Percentiles rank a stretch among this genome's conserved stretches.
Conservation (phyloP, 2,329 filamentous ascomycete species). For the Penicillium corylophilum region DNA sequence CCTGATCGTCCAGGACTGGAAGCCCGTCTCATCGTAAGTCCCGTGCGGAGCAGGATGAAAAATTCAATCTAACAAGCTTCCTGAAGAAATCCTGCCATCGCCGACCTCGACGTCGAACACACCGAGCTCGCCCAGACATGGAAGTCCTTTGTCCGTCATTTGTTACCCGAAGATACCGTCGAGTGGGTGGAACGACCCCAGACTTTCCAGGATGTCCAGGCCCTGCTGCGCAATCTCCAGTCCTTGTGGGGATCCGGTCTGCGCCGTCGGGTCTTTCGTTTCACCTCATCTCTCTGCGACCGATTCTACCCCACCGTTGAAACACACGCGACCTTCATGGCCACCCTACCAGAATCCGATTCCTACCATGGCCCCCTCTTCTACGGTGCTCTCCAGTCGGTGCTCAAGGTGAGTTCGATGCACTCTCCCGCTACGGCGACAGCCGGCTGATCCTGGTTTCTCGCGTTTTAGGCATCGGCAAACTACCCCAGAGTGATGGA, state of each 20-base stretch:
- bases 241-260: constrained; percentile 29
- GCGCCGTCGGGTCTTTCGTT: constrained; percentile 26
- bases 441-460: neutral
- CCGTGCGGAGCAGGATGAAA: neutral
- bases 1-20: constrained; percentile 16
- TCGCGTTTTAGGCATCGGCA: constrained; percentile 30
- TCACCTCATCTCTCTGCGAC: constrained; percentile 28
- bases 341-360: constrained; percentile 27
- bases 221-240: constrained; percentile 29
- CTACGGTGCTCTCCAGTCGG: constrained; percentile 37
- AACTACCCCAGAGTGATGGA: constrained; percentile 37
- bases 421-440: neutral
- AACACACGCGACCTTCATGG: constrained; percentile 28
- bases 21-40: constrained; percentile 30
- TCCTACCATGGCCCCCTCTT: constrained; percentile 33
- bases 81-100: constrained; percentile 30
- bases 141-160: constrained; percentile 34
- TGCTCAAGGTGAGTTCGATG: constrained; percentile 32
- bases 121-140: constrained; percentile 39
- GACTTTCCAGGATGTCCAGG: constrained; percentile 28
- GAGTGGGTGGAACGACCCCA: constrained; percentile 30
- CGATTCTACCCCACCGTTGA: constrained; percentile 30
- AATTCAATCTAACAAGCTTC: neutral
- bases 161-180: constrained; percentile 30
- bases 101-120: constrained; percentile 39